These are phyloP conservation scores for Globisporangium nagaii DNA, from an alignment of 352 stramenopile species.

Conservation along the genomic window DNA sequence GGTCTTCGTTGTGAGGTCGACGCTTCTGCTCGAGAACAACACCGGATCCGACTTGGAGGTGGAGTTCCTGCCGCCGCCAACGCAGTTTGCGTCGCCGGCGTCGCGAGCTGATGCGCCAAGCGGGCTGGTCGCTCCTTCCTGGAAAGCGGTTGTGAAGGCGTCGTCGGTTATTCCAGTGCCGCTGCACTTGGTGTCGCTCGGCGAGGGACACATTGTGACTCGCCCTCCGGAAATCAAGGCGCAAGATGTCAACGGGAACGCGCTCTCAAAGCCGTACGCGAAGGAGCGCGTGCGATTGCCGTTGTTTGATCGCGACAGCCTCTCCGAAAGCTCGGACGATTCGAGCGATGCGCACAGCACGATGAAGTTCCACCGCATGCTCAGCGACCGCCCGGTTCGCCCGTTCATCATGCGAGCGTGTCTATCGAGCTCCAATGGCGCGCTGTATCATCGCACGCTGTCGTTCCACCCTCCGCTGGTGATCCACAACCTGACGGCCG, in stretches of 20 bases:
- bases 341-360: slow-evolving; percentile 25
- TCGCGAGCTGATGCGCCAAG: slow-evolving; percentile 22
- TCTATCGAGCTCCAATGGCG: slow-evolving; percentile 44
- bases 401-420: slow-evolving; percentile 77
- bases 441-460: slow-evolving; percentile 66
- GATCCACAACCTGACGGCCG: slow-evolving; percentile 76
- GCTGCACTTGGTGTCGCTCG: slow-evolving; percentile 64
- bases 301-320: slow-evolving; percentile 45
- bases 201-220: slow-evolving; percentile 70
- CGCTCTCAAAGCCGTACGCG: slow-evolving; percentile 58
- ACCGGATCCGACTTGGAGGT: slow-evolving; percentile 79
- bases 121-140: slow-evolving; percentile 49
- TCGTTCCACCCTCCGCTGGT: slow-evolving; percentile 75
- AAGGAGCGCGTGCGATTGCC: slow-evolving; percentile 69
- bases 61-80: slow-evolving; percentile 67
- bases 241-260: slow-evolving; percentile 13
- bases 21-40: slow-evolving; percentile 77
- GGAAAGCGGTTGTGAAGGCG: slow-evolving; percentile 58
- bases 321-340: slow-evolving; percentile 21
- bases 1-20: slow-evolving; percentile 82
- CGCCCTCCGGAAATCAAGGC: slow-evolving; percentile 57
- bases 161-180: slow-evolving; percentile 62
- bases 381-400: slow-evolving; percentile 68
- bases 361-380: slow-evolving; percentile 78
- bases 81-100: slow-evolving; percentile 28